Conservation (phyloP, 352 stramenopile genomes). For the Phytopythium helicoides region DNA sequence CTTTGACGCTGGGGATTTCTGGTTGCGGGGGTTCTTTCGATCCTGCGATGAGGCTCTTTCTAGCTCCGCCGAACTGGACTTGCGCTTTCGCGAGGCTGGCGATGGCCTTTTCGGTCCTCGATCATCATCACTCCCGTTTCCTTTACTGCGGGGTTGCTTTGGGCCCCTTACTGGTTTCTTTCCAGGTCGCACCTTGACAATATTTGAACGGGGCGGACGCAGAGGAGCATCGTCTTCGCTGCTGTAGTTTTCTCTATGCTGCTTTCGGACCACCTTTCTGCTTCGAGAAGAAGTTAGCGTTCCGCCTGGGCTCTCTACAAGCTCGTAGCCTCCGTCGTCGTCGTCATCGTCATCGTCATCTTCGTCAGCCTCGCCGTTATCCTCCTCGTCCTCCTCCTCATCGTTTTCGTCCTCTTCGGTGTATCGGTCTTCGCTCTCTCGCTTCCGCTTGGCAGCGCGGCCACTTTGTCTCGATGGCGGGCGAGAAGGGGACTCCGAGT, state of each 20-base stretch:
- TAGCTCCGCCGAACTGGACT: neutral
- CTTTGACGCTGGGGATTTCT: neutral
- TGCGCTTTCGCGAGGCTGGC: constrained; percentile 3
- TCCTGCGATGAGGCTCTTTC: neutral
- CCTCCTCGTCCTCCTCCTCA: constrained; percentile 1
- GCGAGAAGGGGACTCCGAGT: neutral
- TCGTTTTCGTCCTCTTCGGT: no score
- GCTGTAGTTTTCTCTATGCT: constrained; percentile 1
- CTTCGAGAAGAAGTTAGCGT: neutral
- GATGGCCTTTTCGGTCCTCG: neutral
- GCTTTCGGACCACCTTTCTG: neutral
- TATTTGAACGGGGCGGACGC: neutral
- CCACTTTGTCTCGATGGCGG: neutral
- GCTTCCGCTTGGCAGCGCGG: constrained; percentile 5
- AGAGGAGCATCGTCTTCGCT: constrained; percentile 5
- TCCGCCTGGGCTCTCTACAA: constrained; percentile 4
- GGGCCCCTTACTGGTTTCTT: neutral
- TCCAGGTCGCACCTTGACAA: neutral
- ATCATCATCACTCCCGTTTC: neutral
- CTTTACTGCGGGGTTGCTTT: neutral
- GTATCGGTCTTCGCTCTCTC: neutral
- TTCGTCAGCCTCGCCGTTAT: constrained; percentile 16
- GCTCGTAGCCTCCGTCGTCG: constrained; percentile 4
- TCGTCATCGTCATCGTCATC: constrained; percentile 17
- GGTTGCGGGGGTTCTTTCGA: neutral